phyloP scores from a whole-genome alignment of 2,329 filamentous ascomycete species.

The Aphanoascus verrucosus region DNA sequence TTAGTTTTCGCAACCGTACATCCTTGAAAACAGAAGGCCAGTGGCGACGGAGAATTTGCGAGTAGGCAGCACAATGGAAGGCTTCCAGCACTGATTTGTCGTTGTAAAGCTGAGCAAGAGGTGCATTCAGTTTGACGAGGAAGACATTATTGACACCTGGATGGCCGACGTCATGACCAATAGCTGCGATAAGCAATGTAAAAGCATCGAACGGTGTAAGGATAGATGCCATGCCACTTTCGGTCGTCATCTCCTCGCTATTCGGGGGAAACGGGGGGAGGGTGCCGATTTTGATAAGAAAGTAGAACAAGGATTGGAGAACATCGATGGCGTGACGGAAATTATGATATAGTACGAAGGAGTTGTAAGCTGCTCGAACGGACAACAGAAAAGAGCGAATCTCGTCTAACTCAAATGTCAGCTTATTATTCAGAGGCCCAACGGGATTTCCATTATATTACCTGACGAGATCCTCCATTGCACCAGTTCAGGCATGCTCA shows the following conservation, averaged over 20 bases:
- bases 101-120: slow-evolving; percentile 89
- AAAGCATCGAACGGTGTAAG: slow-evolving; percentile 81
- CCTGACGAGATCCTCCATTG: slow-evolving; percentile 69
- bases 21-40: slow-evolving; percentile 79
- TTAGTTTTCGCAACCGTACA: slow-evolving; percentile 67
- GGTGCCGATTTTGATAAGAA: slow-evolving; percentile 68
- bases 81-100: slow-evolving; percentile 93
- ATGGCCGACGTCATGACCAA: slow-evolving; percentile 94
- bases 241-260: slow-evolving; percentile 23
- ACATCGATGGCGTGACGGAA: slow-evolving; percentile 97
- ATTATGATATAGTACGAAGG: slow-evolving; percentile 94
- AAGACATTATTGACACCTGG: slow-evolving; percentile 98
- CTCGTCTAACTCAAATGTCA: slow-evolving; percentile 47
- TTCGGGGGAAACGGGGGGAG: slow-evolving; percentile 55
- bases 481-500: slow-evolving; percentile 69
- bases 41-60: slow-evolving; percentile 82
- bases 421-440: not conserved
- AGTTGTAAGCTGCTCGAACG: slow-evolving; percentile 88
- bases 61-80: slow-evolving; percentile 94
- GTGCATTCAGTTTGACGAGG: slow-evolving; percentile 79
- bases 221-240: slow-evolving; percentile 60
- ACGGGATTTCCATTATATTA: slow-evolving; percentile 33
- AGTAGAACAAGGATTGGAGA: slow-evolving; percentile 83
- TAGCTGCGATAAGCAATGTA: slow-evolving; percentile 84
- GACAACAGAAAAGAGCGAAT: slow-evolving; percentile 77